Evolutionary conservation across 805 yeast genomes (phyloP), one percentile per base, ranked within the genome.

Genomic region (Soucietia sequanensis): DNA sequence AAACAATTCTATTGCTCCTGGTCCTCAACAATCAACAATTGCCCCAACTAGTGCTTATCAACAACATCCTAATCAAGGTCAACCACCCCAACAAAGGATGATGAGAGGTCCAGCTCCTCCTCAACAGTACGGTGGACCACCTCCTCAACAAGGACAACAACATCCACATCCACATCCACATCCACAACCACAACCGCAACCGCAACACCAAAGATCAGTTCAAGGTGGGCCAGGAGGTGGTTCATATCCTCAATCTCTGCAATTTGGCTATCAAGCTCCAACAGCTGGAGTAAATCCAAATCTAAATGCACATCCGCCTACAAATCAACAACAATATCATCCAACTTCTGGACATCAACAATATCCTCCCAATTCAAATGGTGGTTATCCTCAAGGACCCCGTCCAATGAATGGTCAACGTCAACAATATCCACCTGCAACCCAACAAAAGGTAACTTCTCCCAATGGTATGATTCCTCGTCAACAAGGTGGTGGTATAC

Each of bases 31-130:
- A 23, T 28, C 40, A 7, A 27, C 33, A 14, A 23, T 26, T 11
- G 32, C 30, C n/a, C 31, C 41, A 20, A 21, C 41, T 5, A 24
- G 24, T 15, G 31, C 24, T 12, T 26, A 27, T 16, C 31, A 27
- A 21, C 36, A 35, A 9, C 22, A 30, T 30, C 27, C 25, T 6
- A 21, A 16, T 15, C 39, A 35, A 26, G 30, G 12, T 10, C 36
- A 20, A n/a, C 38, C 35, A 23, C n/a, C n/a, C n/a, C n/a, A n/a
- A n/a, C n/a, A n/a, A n/a, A n/a, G n/a, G n/a, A n/a, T n/a, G n/a
- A n/a, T n/a, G n/a, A n/a, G n/a, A n/a, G n/a, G n/a, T n/a, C 47
- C 44, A 12, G 33, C 41, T 3, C 46, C 49, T 8, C 25, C 35
- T 4, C 38, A 33, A 22, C 27, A 33, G 12, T 33, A 33, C 20